Evolutionary conservation across 208 protist species (phyloP).

Genomic region (Endotrypanum monterogeii): DNA sequence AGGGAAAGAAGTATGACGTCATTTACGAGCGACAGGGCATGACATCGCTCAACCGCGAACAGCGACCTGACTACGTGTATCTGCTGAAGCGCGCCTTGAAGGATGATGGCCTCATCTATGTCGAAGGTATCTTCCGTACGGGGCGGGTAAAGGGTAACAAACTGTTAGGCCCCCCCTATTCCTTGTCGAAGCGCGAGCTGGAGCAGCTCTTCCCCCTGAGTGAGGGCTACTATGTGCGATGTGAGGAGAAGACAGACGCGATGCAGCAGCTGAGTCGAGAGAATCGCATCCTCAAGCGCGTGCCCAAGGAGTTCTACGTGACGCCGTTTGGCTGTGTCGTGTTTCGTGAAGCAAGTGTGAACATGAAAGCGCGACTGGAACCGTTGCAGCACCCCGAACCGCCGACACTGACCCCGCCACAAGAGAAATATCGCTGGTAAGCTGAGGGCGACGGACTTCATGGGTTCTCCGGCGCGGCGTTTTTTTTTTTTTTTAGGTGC

Average conservation of each 20-base stretch:
- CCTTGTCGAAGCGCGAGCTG: constrained; percentile 70
- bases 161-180: constrained; percentile 74
- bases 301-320: constrained; percentile 84
- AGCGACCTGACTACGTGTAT: constrained; percentile 84
- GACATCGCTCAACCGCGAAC: constrained; percentile 75
- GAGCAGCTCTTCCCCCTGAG: constrained; percentile 64
- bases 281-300: constrained; percentile 65
- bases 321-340: constrained; percentile 89
- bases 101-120: constrained; percentile 86
- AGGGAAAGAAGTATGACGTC: constrained; percentile 64
- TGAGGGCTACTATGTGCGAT: constrained; percentile 85
- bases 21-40: constrained; percentile 91
- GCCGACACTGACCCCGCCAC: constrained; percentile 12
- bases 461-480: background rate
- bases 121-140: constrained; percentile 88
- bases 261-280: constrained; percentile 82
- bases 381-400: constrained; percentile 30
- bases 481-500: background rate
- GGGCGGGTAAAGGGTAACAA: constrained; percentile 84
- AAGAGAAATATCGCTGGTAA: constrained; percentile 7
- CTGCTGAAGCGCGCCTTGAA: constrained; percentile 82
- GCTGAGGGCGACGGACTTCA: background rate
- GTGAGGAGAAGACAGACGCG: constrained; percentile 87
- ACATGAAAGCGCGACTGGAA: constrained; percentile 34
- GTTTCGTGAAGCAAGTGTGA: constrained; percentile 66